Evolutionary conservation across 148 eudicot species (phyloP).

Genomic region (Salicornia ramosissima): DNA sequence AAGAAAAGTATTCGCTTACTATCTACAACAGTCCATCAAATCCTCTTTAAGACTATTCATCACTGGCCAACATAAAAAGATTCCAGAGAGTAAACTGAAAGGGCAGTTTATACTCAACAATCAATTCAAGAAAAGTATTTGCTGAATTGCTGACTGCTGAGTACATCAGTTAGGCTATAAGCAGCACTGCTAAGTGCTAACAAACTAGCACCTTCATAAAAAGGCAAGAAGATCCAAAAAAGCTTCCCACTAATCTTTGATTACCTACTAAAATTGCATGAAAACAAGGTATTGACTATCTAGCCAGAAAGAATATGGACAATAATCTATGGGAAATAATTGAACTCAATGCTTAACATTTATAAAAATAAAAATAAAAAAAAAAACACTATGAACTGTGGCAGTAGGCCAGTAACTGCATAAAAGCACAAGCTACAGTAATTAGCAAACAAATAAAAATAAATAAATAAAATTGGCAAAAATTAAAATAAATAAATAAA

Average conservation of each 20-base stretch:
- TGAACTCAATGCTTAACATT: neutral
- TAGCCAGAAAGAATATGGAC: neutral
- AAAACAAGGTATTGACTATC: conserved; percentile 12
- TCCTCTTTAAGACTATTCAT: neutral
- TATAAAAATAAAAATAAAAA: no score
- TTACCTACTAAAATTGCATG: neutral
- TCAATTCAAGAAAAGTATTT: neutral
- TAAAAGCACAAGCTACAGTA: no score
- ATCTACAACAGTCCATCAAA: no score
- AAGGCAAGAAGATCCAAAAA: neutral
- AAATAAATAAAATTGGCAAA: neutral
- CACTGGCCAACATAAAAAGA: neutral
- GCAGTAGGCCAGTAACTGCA: neutral
- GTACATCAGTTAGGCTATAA: neutral
- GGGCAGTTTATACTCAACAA: neutral
- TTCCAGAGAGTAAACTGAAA: neutral
- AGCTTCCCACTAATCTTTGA: neutral
- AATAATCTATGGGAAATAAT: no score
- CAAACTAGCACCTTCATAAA: conserved; percentile 2
- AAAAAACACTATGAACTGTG: no score
- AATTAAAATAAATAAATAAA: neutral
- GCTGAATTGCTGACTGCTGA: neutral
- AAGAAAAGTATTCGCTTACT: no score
- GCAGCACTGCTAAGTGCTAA: neutral
- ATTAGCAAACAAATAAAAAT: neutral